Percentiles rank a stretch among this genome's conserved stretches.
These are phyloP conservation scores for Ceratobasidium sp. DNA, from an alignment of 1,284 basidiomycete genomes.

Conservation along the genomic window DNA sequence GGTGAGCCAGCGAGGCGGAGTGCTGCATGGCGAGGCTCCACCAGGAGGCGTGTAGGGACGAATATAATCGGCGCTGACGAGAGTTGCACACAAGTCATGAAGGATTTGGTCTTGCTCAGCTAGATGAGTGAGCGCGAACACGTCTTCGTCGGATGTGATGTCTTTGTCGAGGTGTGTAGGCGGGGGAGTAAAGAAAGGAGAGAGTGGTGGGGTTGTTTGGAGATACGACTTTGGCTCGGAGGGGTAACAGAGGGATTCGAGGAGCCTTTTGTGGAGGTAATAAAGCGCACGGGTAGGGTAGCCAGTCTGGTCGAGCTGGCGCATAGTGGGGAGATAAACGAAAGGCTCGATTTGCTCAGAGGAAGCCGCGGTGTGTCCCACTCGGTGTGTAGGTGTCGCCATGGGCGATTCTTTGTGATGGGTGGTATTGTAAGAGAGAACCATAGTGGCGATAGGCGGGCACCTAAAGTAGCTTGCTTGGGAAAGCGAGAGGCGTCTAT, in stretches of 20 bases:
- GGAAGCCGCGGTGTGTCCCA: neutral
- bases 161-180: neutral
- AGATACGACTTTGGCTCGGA: neutral
- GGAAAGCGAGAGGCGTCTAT: slow-evolving; percentile 29
- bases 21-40: slow-evolving; percentile 24
- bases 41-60: slow-evolving; percentile 18
- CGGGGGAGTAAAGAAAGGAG: slow-evolving; percentile 5
- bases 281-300: slow-evolving; percentile 39
- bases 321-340: slow-evolving; percentile 1
- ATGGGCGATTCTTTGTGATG: neutral
- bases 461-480: slow-evolving; percentile 8
- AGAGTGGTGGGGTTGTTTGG: slow-evolving; percentile 4
- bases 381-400: slow-evolving; percentile 3
- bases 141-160: neutral
- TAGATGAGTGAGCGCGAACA: neutral
- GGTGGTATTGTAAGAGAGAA: slow-evolving; percentile 3
- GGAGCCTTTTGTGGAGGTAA: slow-evolving; percentile 29
- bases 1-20: slow-evolving; percentile 5
- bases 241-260: neutral
- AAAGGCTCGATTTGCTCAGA: neutral
- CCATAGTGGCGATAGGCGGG: neutral
- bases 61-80: slow-evolving; percentile 32
- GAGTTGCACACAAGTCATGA: slow-evolving; percentile 17
- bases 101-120: slow-evolving; percentile 7
- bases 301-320: slow-evolving; percentile 20